phyloP scores from a whole-genome alignment of 202 grass and related monocot species.

The Dendrocalamus latiflorus region DNA sequence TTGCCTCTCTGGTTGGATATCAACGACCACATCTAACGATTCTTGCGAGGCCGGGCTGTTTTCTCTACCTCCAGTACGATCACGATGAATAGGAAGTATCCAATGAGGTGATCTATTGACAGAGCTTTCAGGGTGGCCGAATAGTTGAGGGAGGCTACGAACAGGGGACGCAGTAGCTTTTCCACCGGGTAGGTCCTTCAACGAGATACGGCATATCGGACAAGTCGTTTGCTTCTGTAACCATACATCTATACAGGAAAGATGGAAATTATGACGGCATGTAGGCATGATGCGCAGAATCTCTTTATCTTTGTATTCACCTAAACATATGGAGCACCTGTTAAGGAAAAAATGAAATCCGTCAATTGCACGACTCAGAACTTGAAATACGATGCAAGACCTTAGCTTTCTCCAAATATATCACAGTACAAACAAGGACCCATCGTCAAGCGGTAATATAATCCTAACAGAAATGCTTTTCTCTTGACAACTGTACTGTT shows the following conservation, averaged over 20 bases:
- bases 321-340: constrained; percentile 96
- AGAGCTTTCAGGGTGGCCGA: constrained; percentile 26
- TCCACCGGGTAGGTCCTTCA: constrained; percentile 48
- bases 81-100: constrained; percentile 53
- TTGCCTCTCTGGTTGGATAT: constrained; percentile 40
- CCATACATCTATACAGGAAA: no score
- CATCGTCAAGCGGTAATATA: not conserved
- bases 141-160: constrained; percentile 31
- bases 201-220: no score
- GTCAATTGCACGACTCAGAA: constrained; percentile 1
- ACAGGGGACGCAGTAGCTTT: constrained; percentile 46
- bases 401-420: not conserved
- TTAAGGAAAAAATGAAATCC: constrained; percentile 19
- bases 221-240: no score
- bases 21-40: constrained; percentile 49
- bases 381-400: not conserved
- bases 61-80: constrained; percentile 34
- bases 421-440: not conserved
- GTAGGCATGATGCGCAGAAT: constrained; percentile 78
- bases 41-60: constrained; percentile 43
- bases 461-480: not conserved
- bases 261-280: no score
- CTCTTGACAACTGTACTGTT: not conserved
- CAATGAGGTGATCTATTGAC: constrained; percentile 40
- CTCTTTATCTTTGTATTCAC: constrained; percentile 86